Evolutionary conservation across 2,329 filamentous ascomycete species (phyloP), one percentile per base, ranked within the genome.

Genomic region (Aspergillus pseudoterreus): DNA sequence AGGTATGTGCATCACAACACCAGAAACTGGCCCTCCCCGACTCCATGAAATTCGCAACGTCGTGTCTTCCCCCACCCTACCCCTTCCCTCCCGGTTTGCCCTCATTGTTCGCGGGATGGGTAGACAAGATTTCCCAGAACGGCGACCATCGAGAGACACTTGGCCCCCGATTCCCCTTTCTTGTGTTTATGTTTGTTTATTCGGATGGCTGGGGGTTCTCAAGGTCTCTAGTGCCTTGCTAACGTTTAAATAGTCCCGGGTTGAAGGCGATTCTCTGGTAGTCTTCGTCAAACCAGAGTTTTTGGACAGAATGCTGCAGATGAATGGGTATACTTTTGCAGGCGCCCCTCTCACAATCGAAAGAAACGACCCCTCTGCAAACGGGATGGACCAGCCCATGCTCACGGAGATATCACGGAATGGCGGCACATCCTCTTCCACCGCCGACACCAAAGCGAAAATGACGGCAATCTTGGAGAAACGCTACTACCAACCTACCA

Each of bases 291-390:
- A 75, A 58, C 79, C 82, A 64, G 82, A 85, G 57, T 82, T 88
- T 59, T 78, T 82, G 24, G 79, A 82, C 45, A 79, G 82, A 57
- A 74, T 91, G 50, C 68, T 86, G 54, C 86, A 86, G 60, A 73
- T 91, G 57, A 85, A 90, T 70, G 80, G 78, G 15, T 88, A 84
- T 64, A 71, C 67, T 4, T 92, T 90, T 70, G 87, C 88, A 36
- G 85, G 86, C 19, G 75, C 82, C 6, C 68, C 75, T 38, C 74
- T 92, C 42, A 77, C 63, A 4, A 74, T 82, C 48, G 69, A 79
- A 52, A 78, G 84, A 57, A 74, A 78, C 43, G 78, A 61, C 36
- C 61, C 48, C 14, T 56, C 56, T 17, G 47, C 27, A 19, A 55
- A 55, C 32, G 59, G 51, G 33, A 59, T 56, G 55, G 61, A 57